These are phyloP conservation scores for Phanerochaete carnosa DNA, from an alignment of 768 basidiomycete species.

Conservation along the genomic window DNA sequence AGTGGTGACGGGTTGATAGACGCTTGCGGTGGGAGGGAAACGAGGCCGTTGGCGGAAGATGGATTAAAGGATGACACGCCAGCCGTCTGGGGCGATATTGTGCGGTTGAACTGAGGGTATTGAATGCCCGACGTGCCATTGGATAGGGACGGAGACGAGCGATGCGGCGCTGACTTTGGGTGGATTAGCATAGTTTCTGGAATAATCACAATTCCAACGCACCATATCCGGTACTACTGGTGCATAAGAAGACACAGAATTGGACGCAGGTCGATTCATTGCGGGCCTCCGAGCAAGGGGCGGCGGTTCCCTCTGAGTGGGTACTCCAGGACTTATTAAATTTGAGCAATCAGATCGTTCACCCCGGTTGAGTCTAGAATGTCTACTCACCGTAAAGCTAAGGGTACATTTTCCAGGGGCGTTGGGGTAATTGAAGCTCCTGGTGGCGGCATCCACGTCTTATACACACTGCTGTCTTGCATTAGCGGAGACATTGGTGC, in stretches of 20 bases:
- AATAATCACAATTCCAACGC: constrained; percentile 17
- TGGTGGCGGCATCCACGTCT: constrained; percentile 13
- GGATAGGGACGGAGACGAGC: constrained; percentile 32
- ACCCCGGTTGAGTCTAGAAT: not conserved
- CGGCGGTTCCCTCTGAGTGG: not conserved
- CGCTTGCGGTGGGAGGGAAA: constrained; percentile 75
- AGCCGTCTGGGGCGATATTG: constrained; percentile 34
- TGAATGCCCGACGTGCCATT: constrained; percentile 47
- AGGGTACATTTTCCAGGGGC: not conserved
- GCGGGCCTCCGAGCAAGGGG: constrained; percentile 37
- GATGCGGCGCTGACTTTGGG: constrained; percentile 33
- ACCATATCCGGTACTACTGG: constrained; percentile 51
- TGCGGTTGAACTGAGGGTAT: constrained; percentile 48
- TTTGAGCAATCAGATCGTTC: not conserved
- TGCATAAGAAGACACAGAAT: constrained; percentile 36
- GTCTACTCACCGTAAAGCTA: constrained; percentile 2
- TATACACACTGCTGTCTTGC: constrained; percentile 8
- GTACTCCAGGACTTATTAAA: not conserved
- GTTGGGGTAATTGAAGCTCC: not conserved
- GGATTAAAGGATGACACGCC: constrained; percentile 38
- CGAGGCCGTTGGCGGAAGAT: constrained; percentile 36
- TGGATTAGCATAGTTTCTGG: constrained; percentile 2
- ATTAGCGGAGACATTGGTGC: not conserved
- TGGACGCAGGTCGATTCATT: constrained; percentile 36
- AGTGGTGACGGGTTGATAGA: constrained; percentile 80